Evolutionary conservation across 768 basidiomycete species (phyloP), one percentile per base, ranked within the genome.

Genomic region (Lactarius vividus): DNA sequence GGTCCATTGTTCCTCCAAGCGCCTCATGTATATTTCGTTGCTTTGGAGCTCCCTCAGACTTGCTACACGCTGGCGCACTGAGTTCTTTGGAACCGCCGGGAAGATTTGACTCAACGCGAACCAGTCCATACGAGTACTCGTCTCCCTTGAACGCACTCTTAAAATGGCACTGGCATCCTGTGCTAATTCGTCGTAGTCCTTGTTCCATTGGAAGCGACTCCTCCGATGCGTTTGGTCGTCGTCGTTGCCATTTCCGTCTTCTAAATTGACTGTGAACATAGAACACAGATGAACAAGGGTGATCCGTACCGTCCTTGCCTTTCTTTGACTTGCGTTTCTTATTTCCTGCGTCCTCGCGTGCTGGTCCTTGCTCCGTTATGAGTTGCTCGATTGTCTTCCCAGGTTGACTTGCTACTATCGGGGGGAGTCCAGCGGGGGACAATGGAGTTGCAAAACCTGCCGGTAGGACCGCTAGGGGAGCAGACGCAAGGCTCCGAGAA

Each of bases 161-260:
- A 98, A 85, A 69, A 98, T 88, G 13, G 85, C 89, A 55, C 86
- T 88, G 0, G 89, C 88, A 72, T 98, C 96, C 61, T 89, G 85
- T 29, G 89, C 88, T 44, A 95, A 83, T 66, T 98, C 96, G 63
- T 98, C 94, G 63, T 88, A 93, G 58, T 96, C 92, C 46, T 83
- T 76, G 62, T 84, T 92, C 94, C 94, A 98, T 57, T 85, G 85
- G 73, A 94, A 93, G 62, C 88, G 82, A 57, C 86, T 83, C 20
- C 91, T 82, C 60, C 72, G 70, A 18, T 72, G 61, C 28, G 71
- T 72, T 23, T 60, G 72, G 56, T 73, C 73, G 18, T 72, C 71
- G 39, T 62, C 67, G 66, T 59, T 57, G 37, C 31, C 57, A 23
- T 55, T 66, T 40, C 15, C 61, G 6, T n/a, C 62, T 54, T 49